These are phyloP conservation scores for Eucalyptus urophylla DNA, from an alignment of 345 rosid species.

Conservation along the genomic window DNA sequence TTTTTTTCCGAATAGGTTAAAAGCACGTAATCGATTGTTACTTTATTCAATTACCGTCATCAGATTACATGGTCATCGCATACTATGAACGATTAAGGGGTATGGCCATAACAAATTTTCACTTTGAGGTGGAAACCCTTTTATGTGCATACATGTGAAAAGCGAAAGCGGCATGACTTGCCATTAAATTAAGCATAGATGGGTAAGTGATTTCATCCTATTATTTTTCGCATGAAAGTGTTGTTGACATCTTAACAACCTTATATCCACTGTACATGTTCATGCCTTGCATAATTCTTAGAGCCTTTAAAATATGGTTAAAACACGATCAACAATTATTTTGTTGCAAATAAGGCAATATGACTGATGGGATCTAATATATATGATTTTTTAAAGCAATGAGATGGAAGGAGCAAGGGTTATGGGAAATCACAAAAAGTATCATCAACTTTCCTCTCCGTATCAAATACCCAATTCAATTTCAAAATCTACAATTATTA, in stretches of 20 bases:
- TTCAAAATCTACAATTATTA: not conserved
- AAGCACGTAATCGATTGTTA: not conserved
- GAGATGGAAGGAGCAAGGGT: not conserved
- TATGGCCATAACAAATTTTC: not conserved
- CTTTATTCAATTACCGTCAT: not conserved
- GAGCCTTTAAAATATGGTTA: not conserved
- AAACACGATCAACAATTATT: not conserved
- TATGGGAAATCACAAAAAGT: not conserved
- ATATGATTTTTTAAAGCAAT: not conserved
- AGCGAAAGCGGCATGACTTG: not conserved
- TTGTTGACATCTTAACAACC: not conserved
- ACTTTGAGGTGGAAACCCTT: not conserved
- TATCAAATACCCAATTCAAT: not conserved
- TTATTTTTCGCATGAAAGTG: not conserved
- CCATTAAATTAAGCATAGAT: not conserved
- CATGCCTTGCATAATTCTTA: not conserved
- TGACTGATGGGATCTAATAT: not conserved
- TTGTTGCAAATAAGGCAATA: not conserved
- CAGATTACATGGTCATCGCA: not conserved
- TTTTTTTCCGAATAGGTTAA: not conserved
- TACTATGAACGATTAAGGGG: not conserved
- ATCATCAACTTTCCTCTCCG: not conserved
- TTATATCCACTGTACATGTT: not conserved
- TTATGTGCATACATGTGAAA: not conserved
- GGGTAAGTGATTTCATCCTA: not conserved